Conservation (phyloP, 768 basidiomycete species). For the Multifurca ochricompacta region DNA sequence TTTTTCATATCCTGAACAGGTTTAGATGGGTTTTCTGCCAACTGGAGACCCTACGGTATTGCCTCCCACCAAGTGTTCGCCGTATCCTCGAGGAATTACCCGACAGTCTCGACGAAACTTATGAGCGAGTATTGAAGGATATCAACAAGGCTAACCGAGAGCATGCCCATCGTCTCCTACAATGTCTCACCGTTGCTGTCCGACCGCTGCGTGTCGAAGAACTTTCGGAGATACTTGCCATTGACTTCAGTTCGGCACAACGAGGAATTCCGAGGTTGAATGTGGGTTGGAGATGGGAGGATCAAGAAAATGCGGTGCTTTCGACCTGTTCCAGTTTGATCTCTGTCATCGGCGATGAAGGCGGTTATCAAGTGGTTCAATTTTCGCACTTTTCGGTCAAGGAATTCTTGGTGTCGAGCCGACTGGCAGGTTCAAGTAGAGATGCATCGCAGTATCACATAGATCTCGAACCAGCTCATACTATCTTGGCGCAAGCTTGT, state of each 20-base stretch:
- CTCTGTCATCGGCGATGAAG: neutral
- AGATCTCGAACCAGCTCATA: neutral
- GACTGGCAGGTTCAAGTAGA: neutral
- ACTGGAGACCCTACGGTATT: neutral
- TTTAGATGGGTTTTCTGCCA: slow-evolving; percentile 2
- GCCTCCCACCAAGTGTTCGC: neutral
- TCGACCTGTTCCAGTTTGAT: slow-evolving; percentile 5
- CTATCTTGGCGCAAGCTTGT: neutral
- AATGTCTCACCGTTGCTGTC: neutral
- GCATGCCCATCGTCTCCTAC: neutral
- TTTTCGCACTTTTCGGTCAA: too few relatives aligned
- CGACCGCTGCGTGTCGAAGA: slow-evolving; percentile 1
- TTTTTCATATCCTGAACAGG: too few relatives aligned
- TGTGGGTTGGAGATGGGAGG: neutral
- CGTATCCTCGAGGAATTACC: neutral
- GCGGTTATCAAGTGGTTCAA: neutral
- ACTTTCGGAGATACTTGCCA: neutral
- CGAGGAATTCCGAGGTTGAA: neutral
- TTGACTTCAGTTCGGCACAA: neutral
- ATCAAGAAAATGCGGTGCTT: neutral
- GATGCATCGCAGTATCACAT: neutral
- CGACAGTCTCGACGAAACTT: slow-evolving; percentile 2
- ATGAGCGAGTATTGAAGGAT: neutral
- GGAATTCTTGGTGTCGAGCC: slow-evolving; percentile 1
- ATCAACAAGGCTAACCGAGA: neutral